Evolutionary conservation across 163 green algal genomes (phyloP), one percentile per base, ranked within the genome.

Genomic region (Volvox carteri): DNA sequence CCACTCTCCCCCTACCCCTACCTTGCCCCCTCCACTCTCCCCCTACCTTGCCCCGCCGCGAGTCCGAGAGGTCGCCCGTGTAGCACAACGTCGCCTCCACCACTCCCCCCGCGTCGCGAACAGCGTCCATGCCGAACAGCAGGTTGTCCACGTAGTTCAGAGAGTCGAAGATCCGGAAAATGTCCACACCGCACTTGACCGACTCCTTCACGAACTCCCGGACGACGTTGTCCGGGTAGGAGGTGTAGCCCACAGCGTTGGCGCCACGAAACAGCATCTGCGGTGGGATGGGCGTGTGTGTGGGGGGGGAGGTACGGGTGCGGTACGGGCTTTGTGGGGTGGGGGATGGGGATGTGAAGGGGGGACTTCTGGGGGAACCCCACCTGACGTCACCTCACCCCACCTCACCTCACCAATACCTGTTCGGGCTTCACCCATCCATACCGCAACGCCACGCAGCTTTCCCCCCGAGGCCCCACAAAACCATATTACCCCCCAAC

Each of bases 41-140:
- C 3, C 88, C 44, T 78, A 96, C 94, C 91, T 96, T 97, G 48
- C 37, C 23, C 70, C 67, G 92, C 25, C 91, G 79, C 16, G 94
- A 93, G 91, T 98, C 92, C 16, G 92, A 90, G 12, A 98, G 83
- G 91, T 98, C 96, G n/a, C 96, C 96, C 0, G 96, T 98, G 94
- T 99, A 99, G 94, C 97, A 99, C 77, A 99, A 96, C 30, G 97
- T 98, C 44, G 93, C 97, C 94, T 98, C 96, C 25, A 93, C 93
- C 46, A 98, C 94, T 56, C 96, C 96, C 62, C 93, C 93, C 21
- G 95, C 95, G 39, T 92, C 87, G 23, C 86, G 83, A 58, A 98
- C 96, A 4, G 94, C 90, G 90, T 98, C 97, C 56, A 99, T 97
- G 70, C 97, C 97, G 90, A 99, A 99, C 78, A 92, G 92, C 41